Base-by-base conservation (phyloP, 768 basidiomycete genomes). In the Naganishia vaughanmartiniae region DNA sequence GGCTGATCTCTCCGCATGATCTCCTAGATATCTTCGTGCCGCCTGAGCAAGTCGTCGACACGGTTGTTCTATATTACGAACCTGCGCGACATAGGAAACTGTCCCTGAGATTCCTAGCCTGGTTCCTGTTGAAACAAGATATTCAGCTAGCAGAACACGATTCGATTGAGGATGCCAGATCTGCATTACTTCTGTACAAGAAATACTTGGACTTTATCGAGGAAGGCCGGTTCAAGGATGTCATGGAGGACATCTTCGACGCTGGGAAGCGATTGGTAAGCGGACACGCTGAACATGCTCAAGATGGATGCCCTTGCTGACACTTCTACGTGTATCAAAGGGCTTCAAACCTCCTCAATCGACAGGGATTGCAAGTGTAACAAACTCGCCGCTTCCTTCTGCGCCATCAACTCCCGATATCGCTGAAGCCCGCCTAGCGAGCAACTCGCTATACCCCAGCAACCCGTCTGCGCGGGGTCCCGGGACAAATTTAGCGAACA, bases 141-240 rank as follows among this genome's bases (percentile, higher is more conserved):
- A 98, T 99, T 69, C 95, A 98, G 80, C 90, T 87, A 12, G 92
- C 93, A 26, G 91, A 88, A 15, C 95, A 99, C 79, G 96, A 98
- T 80, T 97, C 94, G n/a, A 95, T 99, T 74, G 96, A 99, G 80
- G 95, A 98, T 76, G 92, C 93, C 0, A 86, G 87, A 9, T 91
- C 90, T 7, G 93, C 95, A 0, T 83, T 96, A 34, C 85, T 88
- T 73, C 83, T 97, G 36, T 96, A 90, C 82, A 89, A 92, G 78
- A 88, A 89, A 3, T 92, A 89, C 79, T 73, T 73, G 56, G 70
- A 76, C 46, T 88, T 92, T 57, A 73, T 77, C 56, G 89, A 93
- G 77, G 88, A 86, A 33, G 89, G 88, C 0, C 79, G 85, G 5
- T 95, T 96, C 79, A 92, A 95, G 73, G 86, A 89, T 69, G 91